phyloP scores from a whole-genome alignment of 2,329 filamentous ascomycete species.

The Talaromyces sp. region DNA sequence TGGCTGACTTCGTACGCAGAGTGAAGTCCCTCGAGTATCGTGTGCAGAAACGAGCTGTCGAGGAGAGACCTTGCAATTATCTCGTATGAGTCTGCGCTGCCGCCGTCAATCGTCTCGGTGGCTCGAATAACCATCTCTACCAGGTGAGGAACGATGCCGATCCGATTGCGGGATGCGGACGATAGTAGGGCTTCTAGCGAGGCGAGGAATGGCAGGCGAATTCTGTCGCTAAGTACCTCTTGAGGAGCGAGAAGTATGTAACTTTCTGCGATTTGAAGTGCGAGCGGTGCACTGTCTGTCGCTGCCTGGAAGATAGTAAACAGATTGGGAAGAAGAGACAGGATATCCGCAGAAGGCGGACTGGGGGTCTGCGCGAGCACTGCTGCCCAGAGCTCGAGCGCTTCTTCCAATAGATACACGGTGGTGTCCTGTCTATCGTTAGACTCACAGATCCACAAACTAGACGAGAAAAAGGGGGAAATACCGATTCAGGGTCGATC shows the following conservation, averaged over 20 bases:
- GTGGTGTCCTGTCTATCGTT: slow-evolving; percentile 48
- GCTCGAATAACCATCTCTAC: slow-evolving; percentile 61
- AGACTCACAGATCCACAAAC: not conserved
- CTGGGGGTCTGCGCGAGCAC: slow-evolving; percentile 62
- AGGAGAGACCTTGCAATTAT: slow-evolving; percentile 62
- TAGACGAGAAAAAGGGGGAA: slow-evolving; percentile 11
- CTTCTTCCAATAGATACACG: slow-evolving; percentile 83
- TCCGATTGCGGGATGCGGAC: slow-evolving; percentile 32
- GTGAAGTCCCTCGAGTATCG: slow-evolving; percentile 60
- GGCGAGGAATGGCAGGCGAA: slow-evolving; percentile 30
- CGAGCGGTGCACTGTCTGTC: slow-evolving; percentile 56
- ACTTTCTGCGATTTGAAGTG: slow-evolving; percentile 60
- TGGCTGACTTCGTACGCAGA: slow-evolving; percentile 68
- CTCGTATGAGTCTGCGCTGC: slow-evolving; percentile 49
- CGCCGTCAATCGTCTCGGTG: slow-evolving; percentile 57
- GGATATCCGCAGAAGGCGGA: slow-evolving; percentile 55
- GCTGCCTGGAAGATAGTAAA: slow-evolving; percentile 63
- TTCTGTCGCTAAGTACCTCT: slow-evolving; percentile 36
- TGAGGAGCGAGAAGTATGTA: slow-evolving; percentile 62
- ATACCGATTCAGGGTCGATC: slow-evolving; percentile 66
- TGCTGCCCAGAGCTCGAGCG: slow-evolving; percentile 79
- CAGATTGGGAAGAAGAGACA: slow-evolving; percentile 56
- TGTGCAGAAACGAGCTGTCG: slow-evolving; percentile 55
- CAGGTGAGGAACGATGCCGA: slow-evolving; percentile 38
- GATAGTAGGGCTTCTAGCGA: slow-evolving; percentile 36